Evolutionary conservation across 768 basidiomycete genomes (phyloP), one percentile per base, ranked within the genome.

Genomic region (Zangia roseola): DNA sequence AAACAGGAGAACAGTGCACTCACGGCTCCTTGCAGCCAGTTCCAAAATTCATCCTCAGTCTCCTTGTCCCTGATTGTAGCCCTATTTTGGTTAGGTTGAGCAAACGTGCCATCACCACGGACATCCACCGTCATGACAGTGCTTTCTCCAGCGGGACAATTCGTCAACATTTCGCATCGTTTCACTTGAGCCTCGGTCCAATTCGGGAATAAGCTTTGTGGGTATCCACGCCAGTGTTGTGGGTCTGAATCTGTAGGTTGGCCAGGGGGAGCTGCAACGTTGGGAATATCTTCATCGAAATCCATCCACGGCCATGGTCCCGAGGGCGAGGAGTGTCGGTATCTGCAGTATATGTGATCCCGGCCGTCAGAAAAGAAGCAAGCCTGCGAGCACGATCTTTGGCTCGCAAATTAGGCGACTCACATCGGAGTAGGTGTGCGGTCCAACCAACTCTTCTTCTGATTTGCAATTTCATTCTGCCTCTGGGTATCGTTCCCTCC

Each of bases 231-330:
- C 68, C 68, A 69, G 8, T 37, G 6, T 3, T 6, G 36, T 5
- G 0, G 8, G 10, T 45, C 47, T 17, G 41, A 8, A 26, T 17
- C 17, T 14, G 19, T 12, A 6, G 16, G 5, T 4, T 5, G 37
- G 4, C n/a, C 17, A 2, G 50, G 3, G 2, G 25, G 44, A 16
- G 36, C 16, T 1, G 23, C 6, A 4, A 55, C 52, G 0, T 16
- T 2, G 1, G 44, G 60, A 21, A 56, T 36, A 47, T 63, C 68
- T 39, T 52, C 63, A 40, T 69, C 65, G 17, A 73, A 61, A 52
- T 74, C 72, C 56, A 74, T 67, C 62, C 70, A 74, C 6, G 72
- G 72, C 72, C 72, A 74, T 20, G 72, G 72, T 6, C 72, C 72
- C 4, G 67, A 70, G 4, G 72, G 72, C 13, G 71, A 59, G 16